phyloP scores from a whole-genome alignment of 2,329 filamentous ascomycete genomes.

The Nothophoma quercina region DNA sequence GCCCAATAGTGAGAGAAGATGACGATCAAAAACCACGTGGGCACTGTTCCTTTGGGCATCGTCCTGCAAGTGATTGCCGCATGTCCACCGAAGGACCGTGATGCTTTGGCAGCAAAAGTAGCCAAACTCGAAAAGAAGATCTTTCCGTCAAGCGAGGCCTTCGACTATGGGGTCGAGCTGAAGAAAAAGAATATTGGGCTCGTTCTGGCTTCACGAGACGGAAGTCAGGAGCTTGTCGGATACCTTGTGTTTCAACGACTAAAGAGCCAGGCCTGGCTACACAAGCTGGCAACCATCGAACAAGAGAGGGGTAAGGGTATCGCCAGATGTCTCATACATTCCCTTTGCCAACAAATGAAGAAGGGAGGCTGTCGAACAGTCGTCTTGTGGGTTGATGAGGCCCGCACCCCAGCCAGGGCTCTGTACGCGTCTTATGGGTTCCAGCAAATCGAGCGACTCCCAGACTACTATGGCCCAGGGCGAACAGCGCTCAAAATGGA shows the following conservation, averaged over 20 bases:
- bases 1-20: conserved; percentile 7
- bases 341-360: conserved; percentile 53
- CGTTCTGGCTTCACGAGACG: conserved; percentile 41
- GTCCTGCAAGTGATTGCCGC: conserved; percentile 24
- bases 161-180: conserved; percentile 57
- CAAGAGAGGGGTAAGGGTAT: conserved; percentile 57
- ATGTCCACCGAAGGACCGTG: conserved; percentile 31
- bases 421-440: conserved; percentile 58
- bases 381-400: conserved; percentile 62
- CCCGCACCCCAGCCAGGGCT: conserved; percentile 52
- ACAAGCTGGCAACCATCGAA: conserved; percentile 61
- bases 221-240: conserved; percentile 46
- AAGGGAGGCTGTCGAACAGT: conserved; percentile 58
- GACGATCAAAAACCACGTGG: background rate
- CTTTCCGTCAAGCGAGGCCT: conserved; percentile 61
- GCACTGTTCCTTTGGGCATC: conserved; percentile 14
- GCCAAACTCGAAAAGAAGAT: conserved; percentile 57
- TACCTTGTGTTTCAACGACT: conserved; percentile 49
- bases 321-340: conserved; percentile 54
- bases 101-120: conserved; percentile 27
- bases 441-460: conserved; percentile 54
- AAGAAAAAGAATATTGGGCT: conserved; percentile 59
- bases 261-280: conserved; percentile 53
- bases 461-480: conserved; percentile 60
- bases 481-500: conserved; percentile 53